phyloP scores from a whole-genome alignment of 306 rosid species.

The Begonia masoniana region DNA sequence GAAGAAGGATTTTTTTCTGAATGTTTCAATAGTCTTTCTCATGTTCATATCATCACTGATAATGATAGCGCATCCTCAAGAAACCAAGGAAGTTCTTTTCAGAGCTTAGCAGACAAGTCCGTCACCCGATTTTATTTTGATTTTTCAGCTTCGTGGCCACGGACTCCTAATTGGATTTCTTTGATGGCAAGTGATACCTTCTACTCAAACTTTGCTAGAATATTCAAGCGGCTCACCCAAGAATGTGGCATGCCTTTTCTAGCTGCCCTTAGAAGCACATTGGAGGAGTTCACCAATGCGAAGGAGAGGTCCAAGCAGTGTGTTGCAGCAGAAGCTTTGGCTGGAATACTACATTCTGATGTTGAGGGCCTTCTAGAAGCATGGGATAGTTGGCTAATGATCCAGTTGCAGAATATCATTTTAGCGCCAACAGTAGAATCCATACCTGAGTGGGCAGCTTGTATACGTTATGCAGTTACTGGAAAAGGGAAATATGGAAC shows the following conservation, averaged over 20 bases:
- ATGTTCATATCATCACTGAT: conserved; percentile 81
- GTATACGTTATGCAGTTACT: conserved; percentile 89
- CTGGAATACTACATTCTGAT: conserved; percentile 93
- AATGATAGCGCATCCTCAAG: conserved; percentile 59
- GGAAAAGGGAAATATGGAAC: conserved; percentile 96
- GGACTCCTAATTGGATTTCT: conserved; percentile 94
- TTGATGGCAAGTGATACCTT: conserved; percentile 73
- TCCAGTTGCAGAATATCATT: conserved; percentile 71
- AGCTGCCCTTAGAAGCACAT: conserved; percentile 54
- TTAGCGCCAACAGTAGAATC: conserved; percentile 87
- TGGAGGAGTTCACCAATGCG: conserved; percentile 73
- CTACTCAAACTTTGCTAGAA: conserved; percentile 85
- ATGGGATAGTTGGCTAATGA: conserved; percentile 89
- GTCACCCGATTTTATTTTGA: conserved; percentile 92
- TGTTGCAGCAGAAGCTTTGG: conserved; percentile 97
- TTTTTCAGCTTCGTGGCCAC: conserved; percentile 99
- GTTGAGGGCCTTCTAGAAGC: conserved; percentile 60
- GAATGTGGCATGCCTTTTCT: conserved; percentile 89
- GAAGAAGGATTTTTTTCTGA: conserved; percentile 89
- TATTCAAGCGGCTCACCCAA: conserved; percentile 83
- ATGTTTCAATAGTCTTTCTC: conserved; percentile 87
- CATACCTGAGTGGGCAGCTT: conserved; percentile 94
- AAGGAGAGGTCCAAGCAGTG: conserved; percentile 99
- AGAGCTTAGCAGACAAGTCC: conserved; percentile 93
- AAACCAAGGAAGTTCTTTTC: conserved; percentile 72